Evolutionary conservation across 345 rosid genomes (phyloP), one percentile per base, ranked within the genome.

Genomic region (Trapa bicornis): DNA sequence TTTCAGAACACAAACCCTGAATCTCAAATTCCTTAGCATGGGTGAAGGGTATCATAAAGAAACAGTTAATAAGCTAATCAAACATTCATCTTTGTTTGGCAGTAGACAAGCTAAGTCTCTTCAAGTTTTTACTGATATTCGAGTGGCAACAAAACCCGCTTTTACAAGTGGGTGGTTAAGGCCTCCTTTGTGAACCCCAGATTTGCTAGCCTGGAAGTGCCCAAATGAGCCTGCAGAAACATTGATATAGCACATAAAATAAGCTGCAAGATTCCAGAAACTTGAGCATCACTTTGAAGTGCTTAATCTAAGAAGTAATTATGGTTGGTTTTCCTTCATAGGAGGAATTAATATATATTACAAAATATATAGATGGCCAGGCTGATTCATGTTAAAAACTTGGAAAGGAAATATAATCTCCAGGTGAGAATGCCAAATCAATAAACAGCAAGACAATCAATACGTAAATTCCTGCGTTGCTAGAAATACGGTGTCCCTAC

Each of bases 131-230:
- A 90, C 98, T 42, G 98, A 90, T 56, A 93, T 87, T 10, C 94
- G 94, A 0, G 98, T 90, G 68, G 96, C 97, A 15, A 90, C 92
- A 60, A 93, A 93, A 50, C 98, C 97, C 71, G 96, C 96, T 82
- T 86, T 90, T 65, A 90, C 96, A 64, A 87, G 71, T 38, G 91
- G 76, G 72, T 74, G 84, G 60, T 77, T 67, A 71, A 93, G 80
- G 67, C 95, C 98, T 66, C 98, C 98, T 80, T 80, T 90, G 64
- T 90, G 98, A 76, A 93, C 97, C 42, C 92, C 92, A 6, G 97
- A 93, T 81, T 77, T 82, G 79, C 98, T 90, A 5, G 98, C 98
- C 77, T 93, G 98, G 77, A 90, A 93, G 71, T 93, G 97, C 58
- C 98, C 98, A 77, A 93, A 93, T 45, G 97, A 93, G 78, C 96